These are phyloP conservation scores for Physcomitrellopsis africana DNA, from an alignment of 225 moss, liverwort and hornwort genomes.

Conservation along the genomic window DNA sequence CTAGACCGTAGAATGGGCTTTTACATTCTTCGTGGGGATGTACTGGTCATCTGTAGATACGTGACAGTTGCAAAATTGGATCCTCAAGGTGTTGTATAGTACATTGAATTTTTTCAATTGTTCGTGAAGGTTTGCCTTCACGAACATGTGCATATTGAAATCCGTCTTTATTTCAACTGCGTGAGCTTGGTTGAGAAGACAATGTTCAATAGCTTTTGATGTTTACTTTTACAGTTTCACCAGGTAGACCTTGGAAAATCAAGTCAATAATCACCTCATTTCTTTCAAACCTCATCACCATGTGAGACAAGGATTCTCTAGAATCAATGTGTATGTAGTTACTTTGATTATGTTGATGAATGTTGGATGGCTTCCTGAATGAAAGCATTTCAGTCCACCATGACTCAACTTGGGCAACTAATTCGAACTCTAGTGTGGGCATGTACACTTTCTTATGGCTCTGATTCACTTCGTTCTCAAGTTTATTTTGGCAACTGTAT, in stretches of 20 bases:
- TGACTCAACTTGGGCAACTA: constrained; percentile 4
- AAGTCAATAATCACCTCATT: neutral
- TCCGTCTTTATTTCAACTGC: neutral
- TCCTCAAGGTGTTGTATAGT: neutral
- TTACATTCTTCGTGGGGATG: neutral
- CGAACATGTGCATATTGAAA: neutral
- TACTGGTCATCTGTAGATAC: neutral
- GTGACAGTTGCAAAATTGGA: neutral
- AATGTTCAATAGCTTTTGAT: neutral
- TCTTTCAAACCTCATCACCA: neutral
- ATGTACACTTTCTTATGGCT: too few relatives aligned
- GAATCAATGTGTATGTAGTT: neutral
- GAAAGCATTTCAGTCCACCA: neutral
- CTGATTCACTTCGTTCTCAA: too few relatives aligned
- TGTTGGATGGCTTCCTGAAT: neutral
- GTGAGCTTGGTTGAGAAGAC: neutral
- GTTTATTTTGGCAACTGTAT: too few relatives aligned
- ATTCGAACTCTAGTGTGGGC: neutral
- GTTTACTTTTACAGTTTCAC: neutral
- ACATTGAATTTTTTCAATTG: too few relatives aligned
- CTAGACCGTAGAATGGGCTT: constrained; percentile 8
- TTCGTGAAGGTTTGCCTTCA: neutral
- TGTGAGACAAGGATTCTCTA: neutral
- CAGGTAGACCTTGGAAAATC: neutral
- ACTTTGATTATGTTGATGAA: neutral